Evolutionary conservation across 129 eudicot species (phyloP), one percentile per base, ranked within the genome.

Genomic region (Gnaphalium uliginosum): DNA sequence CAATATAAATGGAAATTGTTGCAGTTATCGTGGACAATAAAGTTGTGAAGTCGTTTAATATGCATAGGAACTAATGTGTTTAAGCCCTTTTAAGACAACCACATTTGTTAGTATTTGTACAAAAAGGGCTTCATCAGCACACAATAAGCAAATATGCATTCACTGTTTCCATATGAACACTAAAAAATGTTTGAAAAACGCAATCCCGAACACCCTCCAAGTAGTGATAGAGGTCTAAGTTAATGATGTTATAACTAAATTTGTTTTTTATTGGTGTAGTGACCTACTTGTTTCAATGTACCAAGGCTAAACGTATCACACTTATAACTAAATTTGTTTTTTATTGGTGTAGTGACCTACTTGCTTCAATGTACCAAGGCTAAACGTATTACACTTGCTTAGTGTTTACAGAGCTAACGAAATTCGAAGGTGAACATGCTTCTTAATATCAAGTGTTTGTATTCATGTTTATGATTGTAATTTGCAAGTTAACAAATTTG

Each of bases 281-380:
- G 78, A 63, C 27, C 32, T 71, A 51, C 35, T 68, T 77, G 69
- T n/a, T 27, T 77, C 75, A 57, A 77, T 77, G 75, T 76, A 76
- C 68, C 30, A 53, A 57, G n/a, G 32, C 37, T 77, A 17, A 39
- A 76, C 15, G 67, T 26, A 33, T 24, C 62, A 77, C 59, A 43
- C 51, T 77, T 68, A 9, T 70, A 23, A 22, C 0, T 35, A 54
- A 61, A 5, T 21, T 62, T 53, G 2, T 17, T 50, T 48, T 15
- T 46, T 78, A 9, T 10, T 24, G 48, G 43, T 25, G 59, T 63
- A 24, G 72, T 43, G 78, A 63, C 27, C 32, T 71, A 51, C 35
- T 68, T 77, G 69, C 24, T 27, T 77, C 75, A 57, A 77, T 77
- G 75, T 76, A 76, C 68, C 30, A 53, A 57, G n/a, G 32, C 37